A percentile compares a stretch with the other conserved stretches of the same genome.
Evolutionary conservation across 2,329 filamentous ascomycete species (phyloP).

Genomic region (Immersiporthe knoxdaviesiana): DNA sequence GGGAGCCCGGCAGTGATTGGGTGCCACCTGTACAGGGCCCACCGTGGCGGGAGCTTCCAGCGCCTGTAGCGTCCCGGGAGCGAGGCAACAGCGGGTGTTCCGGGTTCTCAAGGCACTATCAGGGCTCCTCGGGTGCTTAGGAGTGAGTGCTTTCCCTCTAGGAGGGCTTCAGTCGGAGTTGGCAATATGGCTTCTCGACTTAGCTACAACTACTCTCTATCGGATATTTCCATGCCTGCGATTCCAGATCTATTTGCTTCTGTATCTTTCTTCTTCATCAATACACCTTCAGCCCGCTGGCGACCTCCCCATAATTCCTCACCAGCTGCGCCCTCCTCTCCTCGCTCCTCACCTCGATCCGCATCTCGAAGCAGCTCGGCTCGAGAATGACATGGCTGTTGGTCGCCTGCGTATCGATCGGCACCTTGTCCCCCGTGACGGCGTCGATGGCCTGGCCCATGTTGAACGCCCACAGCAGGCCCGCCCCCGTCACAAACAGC

Average conservation of each 20-base stretch:
- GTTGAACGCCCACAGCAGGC: slow-evolving; percentile 54
- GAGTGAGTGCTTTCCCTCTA: neutral
- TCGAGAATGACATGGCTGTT: slow-evolving; percentile 59
- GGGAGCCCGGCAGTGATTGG: slow-evolving; percentile 2
- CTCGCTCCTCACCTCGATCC: slow-evolving; percentile 47
- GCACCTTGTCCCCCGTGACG: slow-evolving; percentile 45
- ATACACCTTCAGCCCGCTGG: slow-evolving; percentile 38
- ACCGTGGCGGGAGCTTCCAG: slow-evolving; percentile 6
- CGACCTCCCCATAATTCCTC: slow-evolving; percentile 41
- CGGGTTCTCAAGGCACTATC: too few relatives aligned
- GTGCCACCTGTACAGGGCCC: neutral
- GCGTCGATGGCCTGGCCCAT: slow-evolving; percentile 46
- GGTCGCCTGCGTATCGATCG: slow-evolving; percentile 53
- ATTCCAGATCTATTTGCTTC: neutral
- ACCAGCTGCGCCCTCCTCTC: slow-evolving; percentile 44
- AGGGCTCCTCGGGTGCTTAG: neutral
- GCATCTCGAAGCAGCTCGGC: slow-evolving; percentile 50
- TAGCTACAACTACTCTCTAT: neutral
- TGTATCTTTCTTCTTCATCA: neutral
- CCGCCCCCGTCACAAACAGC: slow-evolving; percentile 54
- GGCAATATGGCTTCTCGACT: neutral
- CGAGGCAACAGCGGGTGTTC: neutral
- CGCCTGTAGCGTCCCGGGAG: neutral
- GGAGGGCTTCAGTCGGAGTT: neutral
- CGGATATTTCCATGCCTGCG: neutral